Base-by-base conservation (phyloP, 768 basidiomycete genomes). In the Collybia sordida region DNA sequence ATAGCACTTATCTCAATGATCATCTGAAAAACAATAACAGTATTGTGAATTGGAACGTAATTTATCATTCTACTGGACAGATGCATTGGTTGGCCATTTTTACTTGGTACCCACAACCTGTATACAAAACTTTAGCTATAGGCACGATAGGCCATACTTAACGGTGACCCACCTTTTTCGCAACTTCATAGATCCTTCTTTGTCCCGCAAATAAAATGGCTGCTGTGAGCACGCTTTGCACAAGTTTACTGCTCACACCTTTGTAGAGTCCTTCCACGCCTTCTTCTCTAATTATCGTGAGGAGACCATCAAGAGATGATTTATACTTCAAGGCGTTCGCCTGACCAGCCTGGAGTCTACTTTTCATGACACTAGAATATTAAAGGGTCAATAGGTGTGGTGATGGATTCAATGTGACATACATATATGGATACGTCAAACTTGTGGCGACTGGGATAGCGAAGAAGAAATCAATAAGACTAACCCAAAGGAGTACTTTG, bases 191-290 rank as follows among this genome's bases (percentile, higher is more conserved):
- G 47, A 90, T 82, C 55, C 93, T 79, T 59, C 86, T 80, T 67
- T 98, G 96, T 6, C 89, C 83, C 12, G 86, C 89, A 63, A 98
- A 98, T 56, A 98, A 77, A 58, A 98, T 92, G 5, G 93, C 93
- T 14, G 94, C 94, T 6, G 93, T 96, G 43, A 98, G 75, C 1
- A 97, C 91, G 55, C 89, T 93, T 68, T 98, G 96, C 4, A 90
- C 50, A 18, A 99, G 82, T 71, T 99, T 99, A 60, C 86, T 90
- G 12, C 78, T 78, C 22, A 95, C 80, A 5, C 95, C 95, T 56
- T 82, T 88, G 75, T 97, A 97, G 18, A 97, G 65, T 2, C 94
- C 94, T 58, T 72, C 74, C n/a, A 88, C 55, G 2, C 89, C 93
- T 61, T 97, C 95, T 56, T 87, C 80, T 52, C 72, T 73, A 55